These are phyloP conservation scores for Margaritispora aquatica DNA, from an alignment of 495 filamentous ascomycete species.

Conservation along the genomic window DNA sequence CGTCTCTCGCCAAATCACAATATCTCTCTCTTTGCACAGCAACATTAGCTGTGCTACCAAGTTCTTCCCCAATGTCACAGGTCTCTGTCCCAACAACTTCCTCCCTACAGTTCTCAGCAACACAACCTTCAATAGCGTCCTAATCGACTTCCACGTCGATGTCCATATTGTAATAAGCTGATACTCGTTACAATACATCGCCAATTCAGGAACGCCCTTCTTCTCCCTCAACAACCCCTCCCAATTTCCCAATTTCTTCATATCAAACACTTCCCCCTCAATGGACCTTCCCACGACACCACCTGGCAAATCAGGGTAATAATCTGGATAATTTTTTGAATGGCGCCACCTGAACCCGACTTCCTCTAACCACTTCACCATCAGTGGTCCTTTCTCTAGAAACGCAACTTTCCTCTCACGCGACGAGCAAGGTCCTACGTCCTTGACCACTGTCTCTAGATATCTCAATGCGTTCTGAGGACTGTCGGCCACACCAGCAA, in stretches of 20 bases:
- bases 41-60: conserved; percentile 22
- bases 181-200: conserved; percentile 1
- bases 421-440: conserved; percentile 16
- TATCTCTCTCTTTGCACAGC: background rate
- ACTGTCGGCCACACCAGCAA: conserved; percentile 10
- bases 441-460: conserved; percentile 13
- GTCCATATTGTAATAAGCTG: background rate
- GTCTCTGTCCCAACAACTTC: background rate
- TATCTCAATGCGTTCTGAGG: conserved; percentile 15
- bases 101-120: background rate
- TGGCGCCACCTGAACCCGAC: conserved; percentile 9
- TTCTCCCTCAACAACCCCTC: background rate
- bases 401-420: conserved; percentile 14
- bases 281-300: conserved; percentile 15
- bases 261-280: conserved; percentile 19
- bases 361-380: conserved; percentile 20
- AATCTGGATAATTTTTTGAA: conserved; percentile 20
- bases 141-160: background rate
- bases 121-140: background rate
- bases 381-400: conserved; percentile 21
- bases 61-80: conserved; percentile 17
- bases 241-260: conserved; percentile 20
- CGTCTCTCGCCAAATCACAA: conserved; percentile 15
- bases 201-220: background rate
- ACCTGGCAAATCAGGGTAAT: conserved; percentile 14